Conservation (phyloP, 768 basidiomycete genomes). For the Myochromella boudieri region DNA sequence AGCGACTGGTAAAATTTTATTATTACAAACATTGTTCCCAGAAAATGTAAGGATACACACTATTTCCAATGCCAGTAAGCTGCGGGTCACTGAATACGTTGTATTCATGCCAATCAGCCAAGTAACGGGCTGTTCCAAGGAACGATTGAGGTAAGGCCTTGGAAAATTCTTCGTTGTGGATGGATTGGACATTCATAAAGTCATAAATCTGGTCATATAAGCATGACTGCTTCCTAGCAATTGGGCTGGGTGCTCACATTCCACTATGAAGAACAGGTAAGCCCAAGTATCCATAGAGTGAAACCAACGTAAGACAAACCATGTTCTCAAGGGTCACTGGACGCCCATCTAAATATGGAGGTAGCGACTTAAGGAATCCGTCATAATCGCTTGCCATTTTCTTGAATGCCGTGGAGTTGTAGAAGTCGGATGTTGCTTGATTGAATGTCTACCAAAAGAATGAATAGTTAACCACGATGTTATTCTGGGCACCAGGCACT, state of each 20-base stretch:
- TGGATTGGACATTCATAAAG: slow-evolving; percentile 70
- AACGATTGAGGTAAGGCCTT: slow-evolving; percentile 43
- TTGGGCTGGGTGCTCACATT: slow-evolving; percentile 28
- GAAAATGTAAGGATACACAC: slow-evolving; percentile 29
- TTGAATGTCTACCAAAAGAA: slow-evolving; percentile 41
- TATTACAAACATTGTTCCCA: not conserved
- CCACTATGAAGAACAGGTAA: slow-evolving; percentile 24
- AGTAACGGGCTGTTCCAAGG: slow-evolving; percentile 52
- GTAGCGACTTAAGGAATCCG: slow-evolving; percentile 47
- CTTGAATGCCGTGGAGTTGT: slow-evolving; percentile 51
- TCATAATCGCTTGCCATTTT: slow-evolving; percentile 43
- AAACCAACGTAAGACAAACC: slow-evolving; percentile 35
- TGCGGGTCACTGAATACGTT: slow-evolving; percentile 56
- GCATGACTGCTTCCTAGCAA: not conserved
- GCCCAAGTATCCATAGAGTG: not conserved
- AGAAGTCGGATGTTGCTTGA: slow-evolving; percentile 48
- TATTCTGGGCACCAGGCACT: not conserved
- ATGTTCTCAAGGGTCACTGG: slow-evolving; percentile 55
- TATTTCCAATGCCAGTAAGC: slow-evolving; percentile 65
- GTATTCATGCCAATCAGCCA: slow-evolving; percentile 77
- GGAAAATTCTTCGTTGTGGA: slow-evolving; percentile 62
- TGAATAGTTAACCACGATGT: not conserved
- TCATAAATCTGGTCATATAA: slow-evolving; percentile 52
- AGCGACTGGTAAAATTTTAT: slow-evolving; percentile 49
- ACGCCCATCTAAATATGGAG: slow-evolving; percentile 54